Percentiles rank a stretch among this genome's conserved stretches.
Evolutionary conservation across 495 filamentous ascomycete species (phyloP).

Genomic region (Articulospora tetracladia): DNA sequence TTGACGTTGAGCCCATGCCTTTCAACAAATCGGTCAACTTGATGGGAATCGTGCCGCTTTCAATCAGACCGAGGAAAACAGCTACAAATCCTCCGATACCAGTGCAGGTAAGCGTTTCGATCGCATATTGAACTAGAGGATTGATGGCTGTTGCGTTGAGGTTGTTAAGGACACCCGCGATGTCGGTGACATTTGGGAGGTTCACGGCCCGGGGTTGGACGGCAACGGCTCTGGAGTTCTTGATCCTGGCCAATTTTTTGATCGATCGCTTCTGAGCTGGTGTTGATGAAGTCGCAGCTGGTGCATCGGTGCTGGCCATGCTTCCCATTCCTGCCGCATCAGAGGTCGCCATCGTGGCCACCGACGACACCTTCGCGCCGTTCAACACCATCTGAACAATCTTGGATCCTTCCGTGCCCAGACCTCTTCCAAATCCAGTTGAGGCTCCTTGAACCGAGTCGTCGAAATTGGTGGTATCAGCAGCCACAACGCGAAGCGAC

Average conservation of each 20-base stretch:
- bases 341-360: too few relatives aligned
- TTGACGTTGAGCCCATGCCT: not conserved
- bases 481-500: not conserved
- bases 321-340: too few relatives aligned
- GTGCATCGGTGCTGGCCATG: too few relatives aligned
- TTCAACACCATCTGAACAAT: constrained; percentile 2
- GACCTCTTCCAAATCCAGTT: constrained; percentile 9
- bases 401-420: constrained; percentile 3
- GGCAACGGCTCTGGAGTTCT: not conserved
- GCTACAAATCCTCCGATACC: constrained; percentile 2
- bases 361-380: not conserved
- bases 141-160: constrained; percentile 4
- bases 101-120: not conserved
- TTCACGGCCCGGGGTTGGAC: not conserved
- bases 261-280: not conserved
- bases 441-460: constrained; percentile 6
- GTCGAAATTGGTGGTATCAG: constrained; percentile 2
- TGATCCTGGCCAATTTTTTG: not conserved
- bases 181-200: not conserved
- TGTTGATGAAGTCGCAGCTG: not conserved
- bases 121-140: constrained; percentile 1
- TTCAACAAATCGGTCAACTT: not conserved
- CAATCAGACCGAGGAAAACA: not conserved
- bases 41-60: not conserved
- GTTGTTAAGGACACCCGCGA: not conserved